These are phyloP conservation scores for Boletus patriciae DNA, from an alignment of 768 basidiomycete genomes.

Conservation along the genomic window DNA sequence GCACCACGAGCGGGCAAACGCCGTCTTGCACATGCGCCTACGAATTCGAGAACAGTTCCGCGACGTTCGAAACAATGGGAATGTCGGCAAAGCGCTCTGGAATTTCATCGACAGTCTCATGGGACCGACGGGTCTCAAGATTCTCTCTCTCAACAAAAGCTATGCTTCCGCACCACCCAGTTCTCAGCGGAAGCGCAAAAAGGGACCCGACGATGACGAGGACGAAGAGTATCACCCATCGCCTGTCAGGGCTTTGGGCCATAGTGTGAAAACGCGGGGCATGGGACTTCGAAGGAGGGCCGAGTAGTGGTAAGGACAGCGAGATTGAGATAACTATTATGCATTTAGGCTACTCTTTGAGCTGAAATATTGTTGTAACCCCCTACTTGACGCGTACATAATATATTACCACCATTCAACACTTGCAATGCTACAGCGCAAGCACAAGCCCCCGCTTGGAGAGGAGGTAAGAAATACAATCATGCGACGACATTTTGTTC, in stretches of 20 bases:
- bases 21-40: constrained; percentile 57
- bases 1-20: constrained; percentile 49
- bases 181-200: constrained; percentile 33
- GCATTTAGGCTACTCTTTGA: background rate
- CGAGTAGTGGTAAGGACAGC: background rate
- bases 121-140: constrained; percentile 32
- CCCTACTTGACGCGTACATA: background rate
- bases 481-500: background rate
- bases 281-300: constrained; percentile 30
- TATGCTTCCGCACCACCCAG: constrained; percentile 8
- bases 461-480: background rate
- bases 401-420: background rate
- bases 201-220: constrained; percentile 33
- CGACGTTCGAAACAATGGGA: constrained; percentile 65
- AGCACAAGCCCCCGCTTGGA: background rate
- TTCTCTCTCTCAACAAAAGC: constrained; percentile 29
- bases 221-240: constrained; percentile 51
- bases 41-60: constrained; percentile 54
- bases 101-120: constrained; percentile 45
- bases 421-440: background rate
- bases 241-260: constrained; percentile 42
- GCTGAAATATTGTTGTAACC: background rate
- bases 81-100: constrained; percentile 60
- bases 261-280: constrained; percentile 42
- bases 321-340: background rate